phyloP scores from a whole-genome alignment of 371 early-diverging fungal genomes.

The Syncephalastrum monosporum region DNA sequence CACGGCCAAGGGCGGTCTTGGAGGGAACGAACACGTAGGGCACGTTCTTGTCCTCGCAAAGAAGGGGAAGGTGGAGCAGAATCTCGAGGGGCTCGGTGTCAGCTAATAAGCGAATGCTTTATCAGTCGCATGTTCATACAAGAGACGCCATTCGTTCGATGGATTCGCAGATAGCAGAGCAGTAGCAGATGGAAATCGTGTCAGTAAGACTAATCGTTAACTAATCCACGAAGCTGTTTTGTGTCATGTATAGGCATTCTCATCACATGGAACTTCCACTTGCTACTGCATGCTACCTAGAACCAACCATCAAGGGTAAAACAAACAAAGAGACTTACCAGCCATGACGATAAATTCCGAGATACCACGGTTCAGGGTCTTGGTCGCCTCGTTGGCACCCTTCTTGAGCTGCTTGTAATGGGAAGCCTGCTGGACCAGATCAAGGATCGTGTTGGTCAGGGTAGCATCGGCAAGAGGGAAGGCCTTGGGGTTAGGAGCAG shows the following conservation, averaged over 20 bases:
- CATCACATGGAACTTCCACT: slow-evolving; percentile 8
- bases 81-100: slow-evolving; percentile 98
- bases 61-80: slow-evolving; percentile 93
- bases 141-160: slow-evolving; percentile 4
- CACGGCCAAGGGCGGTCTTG: slow-evolving; percentile 97
- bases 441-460: slow-evolving; percentile 92
- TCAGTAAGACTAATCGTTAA: slow-evolving; percentile 32
- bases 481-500: slow-evolving; percentile 72
- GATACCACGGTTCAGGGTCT: slow-evolving; percentile 99
- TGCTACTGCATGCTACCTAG: not conserved
- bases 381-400: slow-evolving; percentile 99
- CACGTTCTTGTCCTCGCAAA: slow-evolving; percentile 99
- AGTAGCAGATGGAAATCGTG: not conserved
- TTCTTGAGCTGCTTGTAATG: slow-evolving; percentile 99
- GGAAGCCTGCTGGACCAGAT: slow-evolving; percentile 95
- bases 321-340: slow-evolving; percentile 35
- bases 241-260: slow-evolving; percentile 14
- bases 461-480: slow-evolving; percentile 93
- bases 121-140: not conserved
- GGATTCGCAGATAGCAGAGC: not conserved
- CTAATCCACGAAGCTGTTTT: slow-evolving; percentile 13
- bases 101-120: slow-evolving; percentile 46
- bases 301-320: too few species aligned
- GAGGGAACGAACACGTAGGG: slow-evolving; percentile 97
- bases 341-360: slow-evolving; percentile 99